A percentile compares a stretch with the other conserved stretches of the same genome.
These are phyloP conservation scores for Phlegmacium glaucopus DNA, from an alignment of 768 basidiomycete genomes.

Conservation along the genomic window DNA sequence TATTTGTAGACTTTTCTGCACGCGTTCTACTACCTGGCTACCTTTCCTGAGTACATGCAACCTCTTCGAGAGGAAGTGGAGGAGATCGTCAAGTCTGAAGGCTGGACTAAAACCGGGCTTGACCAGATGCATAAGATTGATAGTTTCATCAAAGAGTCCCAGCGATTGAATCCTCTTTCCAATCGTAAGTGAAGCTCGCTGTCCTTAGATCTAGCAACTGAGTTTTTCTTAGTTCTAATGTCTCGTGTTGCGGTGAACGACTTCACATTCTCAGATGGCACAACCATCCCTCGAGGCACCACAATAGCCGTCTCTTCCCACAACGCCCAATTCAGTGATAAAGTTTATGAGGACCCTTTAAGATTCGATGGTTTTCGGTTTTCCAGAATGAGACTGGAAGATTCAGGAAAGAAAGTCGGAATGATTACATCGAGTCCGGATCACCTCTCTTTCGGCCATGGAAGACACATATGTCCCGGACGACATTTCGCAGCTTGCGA, in stretches of 20 bases:
- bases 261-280: conserved; percentile 13
- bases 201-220: not conserved
- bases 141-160: conserved; percentile 42
- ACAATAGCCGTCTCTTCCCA: not conserved
- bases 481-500: conserved; percentile 18
- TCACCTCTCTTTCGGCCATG: conserved; percentile 17
- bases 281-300: conserved; percentile 12
- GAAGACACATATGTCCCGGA: conserved; percentile 15
- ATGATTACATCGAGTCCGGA: conserved; percentile 11
- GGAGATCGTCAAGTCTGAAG: conserved; percentile 21
- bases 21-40: conserved; percentile 26
- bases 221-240: conserved; percentile 21
- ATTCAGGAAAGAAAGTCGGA: conserved; percentile 5
- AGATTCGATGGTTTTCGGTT: conserved; percentile 22
- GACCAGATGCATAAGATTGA: conserved; percentile 38
- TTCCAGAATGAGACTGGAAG: conserved; percentile 10
- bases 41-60: conserved; percentile 18
- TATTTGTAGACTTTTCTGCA: conserved; percentile 22
- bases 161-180: conserved; percentile 26
- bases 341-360: conserved; percentile 11
- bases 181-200: conserved; percentile 12
- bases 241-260: conserved; percentile 20
- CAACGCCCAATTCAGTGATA: conserved; percentile 7
- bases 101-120: conserved; percentile 40
- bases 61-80: conserved; percentile 23